A percentile compares a stretch with the other conserved stretches of the same genome.
These are phyloP conservation scores for Melaleuca alternifolia DNA, from an alignment of 345 rosid species.

Conservation along the genomic window DNA sequence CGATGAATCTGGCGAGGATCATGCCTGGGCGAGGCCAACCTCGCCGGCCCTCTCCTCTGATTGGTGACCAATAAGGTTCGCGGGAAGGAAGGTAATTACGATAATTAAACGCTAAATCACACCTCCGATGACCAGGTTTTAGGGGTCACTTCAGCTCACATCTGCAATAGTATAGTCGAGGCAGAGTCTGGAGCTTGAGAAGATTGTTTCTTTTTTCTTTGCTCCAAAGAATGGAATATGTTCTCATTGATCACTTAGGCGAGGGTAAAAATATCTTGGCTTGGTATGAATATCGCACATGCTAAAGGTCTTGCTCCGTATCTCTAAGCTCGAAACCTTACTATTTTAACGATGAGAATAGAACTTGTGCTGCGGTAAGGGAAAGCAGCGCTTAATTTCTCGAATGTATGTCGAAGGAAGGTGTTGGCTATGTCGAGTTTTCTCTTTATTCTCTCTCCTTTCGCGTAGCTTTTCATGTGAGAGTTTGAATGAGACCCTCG, in stretches of 20 bases:
- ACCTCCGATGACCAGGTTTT: not conserved
- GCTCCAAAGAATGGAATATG: not conserved
- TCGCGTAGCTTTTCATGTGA: not conserved
- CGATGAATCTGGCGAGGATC: not conserved
- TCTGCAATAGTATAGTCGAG: not conserved
- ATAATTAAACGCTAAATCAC: not conserved
- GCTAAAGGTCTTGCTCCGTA: not conserved
- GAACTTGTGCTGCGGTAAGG: not conserved
- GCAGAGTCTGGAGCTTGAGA: not conserved
- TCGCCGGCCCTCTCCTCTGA: too few relatives aligned
- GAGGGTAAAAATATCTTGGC: not conserved
- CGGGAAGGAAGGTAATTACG: not conserved
- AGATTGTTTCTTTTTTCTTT: not conserved
- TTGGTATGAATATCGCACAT: not conserved
- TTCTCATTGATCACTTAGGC: not conserved
- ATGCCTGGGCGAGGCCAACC: too few relatives aligned
- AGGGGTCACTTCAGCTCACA: not conserved
- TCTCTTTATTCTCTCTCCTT: not conserved
- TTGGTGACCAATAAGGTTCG: not conserved
- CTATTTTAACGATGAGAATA: not conserved
- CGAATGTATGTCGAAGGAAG: not conserved
- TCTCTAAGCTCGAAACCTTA: not conserved
- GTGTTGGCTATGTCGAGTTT: not conserved
- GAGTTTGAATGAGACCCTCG: not conserved
- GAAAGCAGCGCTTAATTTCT: not conserved